Conservation (phyloP, 2,329 filamentous ascomycete genomes). For the Gliomastix tumulicola region DNA sequence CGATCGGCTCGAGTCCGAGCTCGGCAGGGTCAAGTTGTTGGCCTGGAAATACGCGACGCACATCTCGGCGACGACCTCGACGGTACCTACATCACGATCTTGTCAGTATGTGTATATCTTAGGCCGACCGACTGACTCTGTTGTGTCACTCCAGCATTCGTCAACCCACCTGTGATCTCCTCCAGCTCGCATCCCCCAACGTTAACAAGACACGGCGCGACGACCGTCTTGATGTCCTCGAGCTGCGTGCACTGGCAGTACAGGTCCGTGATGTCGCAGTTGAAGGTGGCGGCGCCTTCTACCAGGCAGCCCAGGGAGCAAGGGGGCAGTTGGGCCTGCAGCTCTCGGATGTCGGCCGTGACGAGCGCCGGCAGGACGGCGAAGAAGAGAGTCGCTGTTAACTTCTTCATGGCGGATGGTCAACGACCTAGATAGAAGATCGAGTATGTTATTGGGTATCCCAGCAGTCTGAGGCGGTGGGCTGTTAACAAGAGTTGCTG, state of each 20-base stretch:
- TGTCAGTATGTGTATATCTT: no score
- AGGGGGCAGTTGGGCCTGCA: constrained; percentile 20
- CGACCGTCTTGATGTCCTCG: constrained; percentile 20
- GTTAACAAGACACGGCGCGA: constrained; percentile 25
- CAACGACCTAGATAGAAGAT: not conserved
- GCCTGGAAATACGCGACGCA: not conserved
- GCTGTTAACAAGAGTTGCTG: no score
- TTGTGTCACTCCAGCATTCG: no score
- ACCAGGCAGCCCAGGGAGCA: constrained; percentile 31
- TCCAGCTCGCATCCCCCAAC: constrained; percentile 5
- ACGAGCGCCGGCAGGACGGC: no score
- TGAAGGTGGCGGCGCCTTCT: constrained; percentile 17
- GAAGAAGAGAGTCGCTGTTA: no score
- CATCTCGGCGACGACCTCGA: no score
- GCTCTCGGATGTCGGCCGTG: constrained; percentile 3
- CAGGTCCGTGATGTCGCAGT: constrained; percentile 24
- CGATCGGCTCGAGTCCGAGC: no score
- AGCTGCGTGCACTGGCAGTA: constrained; percentile 29
- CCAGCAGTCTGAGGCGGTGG: no score
- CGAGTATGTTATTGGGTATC: not conserved
- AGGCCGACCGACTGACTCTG: no score
- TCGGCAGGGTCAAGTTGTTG: no score
- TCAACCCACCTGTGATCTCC: constrained; percentile 19
- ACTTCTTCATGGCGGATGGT: not conserved
- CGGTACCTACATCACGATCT: no score